A percentile compares a stretch with the other conserved stretches of the same genome.
Evolutionary conservation across 805 yeast species (phyloP).

Genomic region (Myxozyma lipomycoides): DNA sequence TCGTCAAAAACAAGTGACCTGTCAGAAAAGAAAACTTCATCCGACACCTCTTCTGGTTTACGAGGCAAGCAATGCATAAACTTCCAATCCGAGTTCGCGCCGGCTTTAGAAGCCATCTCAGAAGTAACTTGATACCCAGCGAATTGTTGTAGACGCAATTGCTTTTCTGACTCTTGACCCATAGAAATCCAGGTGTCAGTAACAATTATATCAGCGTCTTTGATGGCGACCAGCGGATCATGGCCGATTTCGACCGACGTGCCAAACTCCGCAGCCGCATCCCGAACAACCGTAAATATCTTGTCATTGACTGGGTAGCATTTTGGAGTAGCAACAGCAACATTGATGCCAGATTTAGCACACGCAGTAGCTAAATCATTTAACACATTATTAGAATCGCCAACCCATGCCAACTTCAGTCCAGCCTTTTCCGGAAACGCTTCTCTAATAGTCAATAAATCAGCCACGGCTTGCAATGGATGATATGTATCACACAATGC

Average conservation of each 20-base stretch:
- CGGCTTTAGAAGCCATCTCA: conserved; percentile 56
- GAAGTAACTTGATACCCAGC: conserved; percentile 78
- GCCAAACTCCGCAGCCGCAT: conserved; percentile 26
- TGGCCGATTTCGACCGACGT: conserved; percentile 53
- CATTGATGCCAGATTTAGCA: conserved; percentile 75
- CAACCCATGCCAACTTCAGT: conserved; percentile 88
- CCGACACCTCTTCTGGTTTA: conserved; percentile 89
- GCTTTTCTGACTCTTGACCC: conserved; percentile 90
- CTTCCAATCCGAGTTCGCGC: conserved; percentile 64
- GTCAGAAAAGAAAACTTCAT: conserved; percentile 83
- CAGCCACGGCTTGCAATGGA: conserved; percentile 94
- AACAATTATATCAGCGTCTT: conserved; percentile 73
- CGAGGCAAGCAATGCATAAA: conserved; percentile 99
- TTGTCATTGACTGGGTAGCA: conserved; percentile 58
- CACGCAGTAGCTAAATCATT: conserved; percentile 90
- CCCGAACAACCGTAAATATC: conserved; percentile 52
- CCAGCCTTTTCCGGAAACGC: conserved; percentile 50
- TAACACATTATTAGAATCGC: conserved; percentile 93
- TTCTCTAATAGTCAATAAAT: conserved; percentile 80
- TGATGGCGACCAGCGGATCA: conserved; percentile 71
- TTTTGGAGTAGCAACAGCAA: conserved; percentile 79
- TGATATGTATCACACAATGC: conserved; percentile 90
- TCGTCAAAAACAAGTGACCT: conserved; percentile 86
- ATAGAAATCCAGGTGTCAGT: conserved; percentile 97
- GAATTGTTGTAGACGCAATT: conserved; percentile 70